Conservation (phyloP, 768 basidiomycete species). For the Sarcomyxa edulis region DNA sequence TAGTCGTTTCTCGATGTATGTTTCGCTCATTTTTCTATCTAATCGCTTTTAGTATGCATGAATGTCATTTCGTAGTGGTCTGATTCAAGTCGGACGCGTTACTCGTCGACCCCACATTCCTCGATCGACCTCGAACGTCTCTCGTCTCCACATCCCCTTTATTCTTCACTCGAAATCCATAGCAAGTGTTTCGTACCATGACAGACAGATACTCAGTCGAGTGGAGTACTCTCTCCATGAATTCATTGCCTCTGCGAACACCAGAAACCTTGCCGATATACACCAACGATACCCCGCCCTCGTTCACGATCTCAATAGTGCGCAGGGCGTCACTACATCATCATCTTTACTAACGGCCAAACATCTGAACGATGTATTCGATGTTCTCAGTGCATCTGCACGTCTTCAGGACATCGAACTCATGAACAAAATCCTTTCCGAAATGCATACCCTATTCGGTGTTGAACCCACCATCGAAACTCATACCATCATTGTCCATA, state of each 20-base stretch:
- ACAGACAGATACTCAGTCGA: too few species aligned
- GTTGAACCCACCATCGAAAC: constrained; percentile 38
- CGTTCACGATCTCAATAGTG: constrained; percentile 16
- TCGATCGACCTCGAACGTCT: constrained; percentile 4
- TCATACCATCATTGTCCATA: constrained; percentile 44
- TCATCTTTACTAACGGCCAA: constrained; percentile 20
- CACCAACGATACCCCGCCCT: constrained; percentile 32
- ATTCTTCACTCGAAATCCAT: too few species aligned
- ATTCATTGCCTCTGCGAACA: constrained; percentile 14
- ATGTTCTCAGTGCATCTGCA: constrained; percentile 45
- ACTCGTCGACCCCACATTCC: constrained; percentile 11
- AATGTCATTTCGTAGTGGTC: constrained; percentile 52
- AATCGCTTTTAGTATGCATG: constrained; percentile 49
- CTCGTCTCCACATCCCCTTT: too few species aligned
- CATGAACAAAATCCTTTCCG: constrained; percentile 46
- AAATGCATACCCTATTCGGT: constrained; percentile 43
- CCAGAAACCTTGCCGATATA: constrained; percentile 23
- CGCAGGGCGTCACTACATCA: constrained; percentile 8
- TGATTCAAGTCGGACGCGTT: constrained; percentile 29
- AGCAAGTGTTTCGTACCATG: too few species aligned
- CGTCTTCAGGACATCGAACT: constrained; percentile 48
- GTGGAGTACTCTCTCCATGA: too few species aligned
- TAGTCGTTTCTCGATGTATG: constrained; percentile 3
- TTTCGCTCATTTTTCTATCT: constrained; percentile 9
- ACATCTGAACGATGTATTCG: constrained; percentile 35